These are phyloP conservation scores for Dalbergia cultrata DNA, from an alignment of 306 rosid genomes.

Conservation along the genomic window DNA sequence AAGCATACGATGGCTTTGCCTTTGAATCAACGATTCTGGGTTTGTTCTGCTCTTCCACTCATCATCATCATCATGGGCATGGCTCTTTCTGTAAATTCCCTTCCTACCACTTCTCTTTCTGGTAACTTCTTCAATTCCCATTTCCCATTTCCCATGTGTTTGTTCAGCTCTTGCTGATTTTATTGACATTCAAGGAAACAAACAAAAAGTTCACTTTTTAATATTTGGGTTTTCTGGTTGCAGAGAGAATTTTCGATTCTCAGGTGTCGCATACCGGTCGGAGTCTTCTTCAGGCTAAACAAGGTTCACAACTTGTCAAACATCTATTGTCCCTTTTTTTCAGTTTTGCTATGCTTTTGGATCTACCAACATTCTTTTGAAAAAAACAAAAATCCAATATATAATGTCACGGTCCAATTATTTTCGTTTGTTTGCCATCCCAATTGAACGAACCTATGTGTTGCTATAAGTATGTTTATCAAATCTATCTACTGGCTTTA, in stretches of 20 bases:
- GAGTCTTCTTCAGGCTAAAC: constrained; percentile 84
- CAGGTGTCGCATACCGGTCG: constrained; percentile 58
- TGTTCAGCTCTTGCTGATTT: neutral
- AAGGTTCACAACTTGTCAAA: constrained; percentile 56
- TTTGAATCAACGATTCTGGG: constrained; percentile 52
- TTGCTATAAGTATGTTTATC: neutral
- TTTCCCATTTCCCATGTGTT: neutral
- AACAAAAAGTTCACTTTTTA: neutral
- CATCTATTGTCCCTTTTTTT: neutral
- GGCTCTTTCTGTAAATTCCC: constrained; percentile 56
- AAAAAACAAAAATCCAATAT: neutral
- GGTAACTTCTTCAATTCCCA: constrained; percentile 45
- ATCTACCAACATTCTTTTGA: constrained; percentile 12
- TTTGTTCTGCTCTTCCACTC: constrained; percentile 51
- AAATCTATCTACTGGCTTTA: neutral
- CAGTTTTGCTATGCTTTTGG: constrained; percentile 21
- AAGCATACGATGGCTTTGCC: constrained; percentile 51
- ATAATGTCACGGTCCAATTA: neutral
- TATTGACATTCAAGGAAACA: neutral
- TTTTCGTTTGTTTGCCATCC: neutral
- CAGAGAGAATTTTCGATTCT: constrained; percentile 67
- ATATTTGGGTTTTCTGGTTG: constrained; percentile 38
- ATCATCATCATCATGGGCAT: constrained; percentile 50
- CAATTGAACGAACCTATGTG: neutral
- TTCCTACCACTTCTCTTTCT: constrained; percentile 64